phyloP scores from a whole-genome alignment of 352 stramenopile species.

The Globisporangium solare region DNA sequence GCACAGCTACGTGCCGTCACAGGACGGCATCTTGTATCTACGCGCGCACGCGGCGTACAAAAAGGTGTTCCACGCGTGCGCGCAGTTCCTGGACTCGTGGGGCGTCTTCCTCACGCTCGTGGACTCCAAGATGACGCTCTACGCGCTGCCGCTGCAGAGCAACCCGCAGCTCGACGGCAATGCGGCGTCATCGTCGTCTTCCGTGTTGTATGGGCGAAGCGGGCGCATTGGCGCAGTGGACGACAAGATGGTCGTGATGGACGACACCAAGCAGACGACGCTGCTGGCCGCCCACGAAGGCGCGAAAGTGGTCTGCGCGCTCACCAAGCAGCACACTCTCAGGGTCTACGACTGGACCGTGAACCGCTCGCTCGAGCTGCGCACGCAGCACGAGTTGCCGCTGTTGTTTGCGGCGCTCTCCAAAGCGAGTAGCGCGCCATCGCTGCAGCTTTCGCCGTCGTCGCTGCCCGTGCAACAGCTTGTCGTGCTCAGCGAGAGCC shows the following conservation, averaged over 20 bases:
- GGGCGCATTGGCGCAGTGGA: neutral
- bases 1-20: slow-evolving; percentile 43
- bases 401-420: slow-evolving; percentile 8
- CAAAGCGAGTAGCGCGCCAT: slow-evolving; percentile 3
- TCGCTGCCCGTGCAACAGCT: slow-evolving; percentile 46
- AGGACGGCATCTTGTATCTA: slow-evolving; percentile 19
- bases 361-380: slow-evolving; percentile 41
- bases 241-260: slow-evolving; percentile 31
- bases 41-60: slow-evolving; percentile 58
- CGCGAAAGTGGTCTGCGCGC: slow-evolving; percentile 39
- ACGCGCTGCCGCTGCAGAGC: slow-evolving; percentile 52
- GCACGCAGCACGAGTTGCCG: slow-evolving; percentile 55
- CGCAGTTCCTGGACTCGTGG: slow-evolving; percentile 62
- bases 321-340: slow-evolving; percentile 62
- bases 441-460: slow-evolving; percentile 9
- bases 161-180: slow-evolving; percentile 37
- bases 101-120: slow-evolving; percentile 55
- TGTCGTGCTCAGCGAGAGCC: slow-evolving; percentile 58
- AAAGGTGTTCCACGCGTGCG: slow-evolving; percentile 47
- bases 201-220: slow-evolving; percentile 12
- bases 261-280: slow-evolving; percentile 59
- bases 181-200: neutral
- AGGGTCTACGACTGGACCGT: slow-evolving; percentile 76
- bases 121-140: slow-evolving; percentile 55
- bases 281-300: slow-evolving; percentile 53